Base-by-base conservation (phyloP, 1,284 basidiomycete species). In the Hymenochaete sp. region DNA sequence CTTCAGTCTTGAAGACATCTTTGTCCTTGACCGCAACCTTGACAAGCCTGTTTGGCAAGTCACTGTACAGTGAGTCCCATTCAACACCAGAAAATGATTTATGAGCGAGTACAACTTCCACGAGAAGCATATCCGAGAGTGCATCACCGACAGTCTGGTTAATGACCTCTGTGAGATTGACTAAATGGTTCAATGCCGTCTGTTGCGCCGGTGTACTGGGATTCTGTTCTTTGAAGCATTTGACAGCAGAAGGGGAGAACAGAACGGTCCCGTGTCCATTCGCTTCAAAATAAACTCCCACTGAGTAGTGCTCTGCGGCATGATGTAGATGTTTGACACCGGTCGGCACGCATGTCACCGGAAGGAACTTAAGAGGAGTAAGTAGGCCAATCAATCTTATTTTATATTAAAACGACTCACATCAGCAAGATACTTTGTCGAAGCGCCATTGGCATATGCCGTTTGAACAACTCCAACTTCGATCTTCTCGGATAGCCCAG, bases 91-190 rank as follows among this genome's bases (percentile, higher is more conserved):
- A 77, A 71, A 90, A 95, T 4, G 82, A 77, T 61, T 85, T 82
- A 65, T 95, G 86, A 1, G 91, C 76, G 24, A 99, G 79, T 27
- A 98, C 87, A 16, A 83, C 81, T 60, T 98, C 93, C 40, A 98
- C 93, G 26, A 98, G 78, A 27, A 99, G 79, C 78, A 98, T 84
- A 63, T 99, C 96, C 8, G 90, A 93, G 11, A 98, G 70, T 1
- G 93, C 95, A 64, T 99, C 96, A 5, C 96, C 96, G 26, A 99
- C 96, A 4, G 96, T 96, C 65, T 98, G 96, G 59, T 98, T 99
- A 68, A 98, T 95, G 37, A 98, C 68, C 28, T 87, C 73, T 9
- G 82, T 80, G 49, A 98, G 71, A 53, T 83, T 82, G 41, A 75
- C 65, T 22, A 97, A 68, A 59, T 93, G 78, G 43, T 75, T 77